These are phyloP conservation scores for Penicillium waksmanii DNA, from an alignment of 495 filamentous ascomycete genomes.

Conservation along the genomic window DNA sequence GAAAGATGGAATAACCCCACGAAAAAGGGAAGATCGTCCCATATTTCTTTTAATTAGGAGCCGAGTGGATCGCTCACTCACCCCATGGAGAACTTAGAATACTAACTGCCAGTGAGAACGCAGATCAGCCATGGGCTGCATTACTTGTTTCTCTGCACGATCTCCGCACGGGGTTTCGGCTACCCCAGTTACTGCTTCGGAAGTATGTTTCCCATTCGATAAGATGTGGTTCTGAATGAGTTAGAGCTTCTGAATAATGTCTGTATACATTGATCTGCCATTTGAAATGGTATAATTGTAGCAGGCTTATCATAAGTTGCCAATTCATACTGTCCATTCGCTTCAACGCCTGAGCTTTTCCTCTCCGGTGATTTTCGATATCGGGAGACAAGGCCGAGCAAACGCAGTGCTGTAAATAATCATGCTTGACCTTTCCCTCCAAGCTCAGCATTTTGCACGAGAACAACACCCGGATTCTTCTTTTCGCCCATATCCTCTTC, in stretches of 20 bases:
- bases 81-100: not conserved
- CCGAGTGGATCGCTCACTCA: not conserved
- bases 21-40: not conserved
- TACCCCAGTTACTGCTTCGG: not conserved
- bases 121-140: not conserved
- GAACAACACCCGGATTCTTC: not conserved
- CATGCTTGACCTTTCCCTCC: not conserved
- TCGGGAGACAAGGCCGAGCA: no score
- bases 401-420: no score
- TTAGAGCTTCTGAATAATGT: not conserved
- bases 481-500: not conserved
- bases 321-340: not conserved
- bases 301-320: no score
- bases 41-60: not conserved
- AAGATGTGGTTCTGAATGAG: not conserved
- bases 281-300: not conserved
- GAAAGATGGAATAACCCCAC: conserved; percentile 6
- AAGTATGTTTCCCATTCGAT: conserved; percentile 3
- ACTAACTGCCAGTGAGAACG: not conserved
- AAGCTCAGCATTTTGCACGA: not conserved
- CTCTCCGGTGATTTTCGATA: no score
- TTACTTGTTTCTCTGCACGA: conserved; percentile 1
- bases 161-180: not conserved
- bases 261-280: not conserved
- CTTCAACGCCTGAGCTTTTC: no score